Evolutionary conservation across 148 eudicot genomes (phyloP).

Genomic region (Rhododendron williamsianum): DNA sequence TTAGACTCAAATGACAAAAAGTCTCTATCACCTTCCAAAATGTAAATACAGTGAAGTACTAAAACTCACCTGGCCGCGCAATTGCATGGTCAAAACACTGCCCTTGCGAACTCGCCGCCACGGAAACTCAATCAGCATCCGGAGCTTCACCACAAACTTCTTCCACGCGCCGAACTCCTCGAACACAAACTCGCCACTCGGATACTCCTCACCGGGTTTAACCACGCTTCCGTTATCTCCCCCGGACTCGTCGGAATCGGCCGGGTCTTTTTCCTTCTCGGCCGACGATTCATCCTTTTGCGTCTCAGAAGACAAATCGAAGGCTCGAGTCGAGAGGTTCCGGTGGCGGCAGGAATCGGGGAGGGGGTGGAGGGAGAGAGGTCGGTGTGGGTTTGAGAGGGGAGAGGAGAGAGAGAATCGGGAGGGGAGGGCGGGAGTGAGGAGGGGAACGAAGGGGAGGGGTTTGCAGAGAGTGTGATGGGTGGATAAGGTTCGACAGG

Average conservation of each 20-base stretch:
- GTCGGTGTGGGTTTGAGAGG: background rate
- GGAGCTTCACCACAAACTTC: conserved; percentile 55
- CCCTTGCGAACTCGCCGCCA: conserved; percentile 78
- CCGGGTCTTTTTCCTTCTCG: conserved; percentile 3
- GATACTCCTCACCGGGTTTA: conserved; percentile 32
- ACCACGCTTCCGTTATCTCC: conserved; percentile 6
- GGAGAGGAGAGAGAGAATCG: conserved; percentile 9
- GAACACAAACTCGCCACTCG: conserved; percentile 74
- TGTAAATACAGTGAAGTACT: background rate
- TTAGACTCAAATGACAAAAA: background rate
- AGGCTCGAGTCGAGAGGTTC: conserved; percentile 14
- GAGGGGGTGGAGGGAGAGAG: background rate
- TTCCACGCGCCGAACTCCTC: conserved; percentile 48
- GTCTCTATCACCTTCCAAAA: too few species aligned
- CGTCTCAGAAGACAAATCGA: conserved; percentile 11
- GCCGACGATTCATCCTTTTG: background rate
- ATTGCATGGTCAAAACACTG: conserved; percentile 68
- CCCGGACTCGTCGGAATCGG: background rate
- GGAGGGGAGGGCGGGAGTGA: conserved; percentile 9
- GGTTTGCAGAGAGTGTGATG: conserved; percentile 8
- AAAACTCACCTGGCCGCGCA: conserved; percentile 78
- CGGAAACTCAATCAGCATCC: conserved; percentile 72
- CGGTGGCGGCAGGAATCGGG: background rate
- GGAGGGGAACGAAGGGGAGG: conserved; percentile 15
- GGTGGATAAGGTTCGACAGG: conserved; percentile 23